These are phyloP conservation scores for Fusarium sp. DNA, from an alignment of 2,329 filamentous ascomycete species.

Conservation along the genomic window DNA sequence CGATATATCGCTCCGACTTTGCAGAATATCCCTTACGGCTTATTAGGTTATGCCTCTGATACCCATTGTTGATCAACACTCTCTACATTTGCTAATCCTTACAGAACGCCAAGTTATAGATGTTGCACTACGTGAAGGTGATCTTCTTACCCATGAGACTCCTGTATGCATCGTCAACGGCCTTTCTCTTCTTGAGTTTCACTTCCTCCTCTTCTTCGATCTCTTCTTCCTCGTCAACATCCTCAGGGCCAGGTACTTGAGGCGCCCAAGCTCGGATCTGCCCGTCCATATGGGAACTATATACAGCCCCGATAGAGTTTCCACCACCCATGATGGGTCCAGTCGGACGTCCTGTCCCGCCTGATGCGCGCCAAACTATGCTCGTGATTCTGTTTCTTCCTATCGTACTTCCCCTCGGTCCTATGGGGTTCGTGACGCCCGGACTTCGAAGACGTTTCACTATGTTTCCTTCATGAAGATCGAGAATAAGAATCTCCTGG, in stretches of 20 bases:
- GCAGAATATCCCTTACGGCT: slow-evolving; percentile 1
- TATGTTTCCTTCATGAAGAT: slow-evolving; percentile 81
- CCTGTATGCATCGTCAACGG: slow-evolving; percentile 82
- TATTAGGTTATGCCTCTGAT: slow-evolving; percentile 16
- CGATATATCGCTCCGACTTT: neutral
- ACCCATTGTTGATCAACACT: neutral
- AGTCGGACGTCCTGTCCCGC: slow-evolving; percentile 69
- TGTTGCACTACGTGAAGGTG: slow-evolving; percentile 64
- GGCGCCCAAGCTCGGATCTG: slow-evolving; percentile 85
- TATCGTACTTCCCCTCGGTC: slow-evolving; percentile 62
- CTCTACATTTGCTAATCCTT: slow-evolving; percentile 6
- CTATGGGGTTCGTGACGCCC: slow-evolving; percentile 63
- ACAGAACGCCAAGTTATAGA: neutral
- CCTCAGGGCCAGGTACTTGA: slow-evolving; percentile 63
- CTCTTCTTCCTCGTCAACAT: slow-evolving; percentile 63
- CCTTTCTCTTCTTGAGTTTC: slow-evolving; percentile 77
- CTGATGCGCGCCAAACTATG: slow-evolving; percentile 77
- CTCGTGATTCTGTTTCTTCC: slow-evolving; percentile 78
- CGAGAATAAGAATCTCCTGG: slow-evolving; percentile 82
- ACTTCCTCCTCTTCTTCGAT: slow-evolving; percentile 59
- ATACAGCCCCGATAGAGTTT: slow-evolving; percentile 70
- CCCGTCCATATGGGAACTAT: slow-evolving; percentile 87
- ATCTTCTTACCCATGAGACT: slow-evolving; percentile 80
- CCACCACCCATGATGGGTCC: slow-evolving; percentile 72
- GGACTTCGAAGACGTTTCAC: slow-evolving; percentile 78